Conservation (phyloP, 2,329 filamentous ascomycete genomes). For the Neofusicoccum ribis region DNA sequence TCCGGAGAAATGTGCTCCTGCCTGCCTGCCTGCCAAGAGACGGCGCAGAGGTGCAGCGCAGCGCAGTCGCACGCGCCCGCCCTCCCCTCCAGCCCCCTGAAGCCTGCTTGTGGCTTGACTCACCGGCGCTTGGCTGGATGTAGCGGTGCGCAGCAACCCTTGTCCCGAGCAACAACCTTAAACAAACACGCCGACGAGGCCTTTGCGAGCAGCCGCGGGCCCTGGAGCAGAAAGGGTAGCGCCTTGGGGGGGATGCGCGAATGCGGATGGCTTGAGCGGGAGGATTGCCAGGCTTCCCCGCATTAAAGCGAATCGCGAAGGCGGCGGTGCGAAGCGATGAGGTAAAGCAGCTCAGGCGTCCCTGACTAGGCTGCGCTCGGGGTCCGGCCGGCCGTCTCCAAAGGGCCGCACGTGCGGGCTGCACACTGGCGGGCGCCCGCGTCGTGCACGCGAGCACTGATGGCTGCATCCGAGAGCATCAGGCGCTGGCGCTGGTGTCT, state of each 20-base stretch:
- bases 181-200: neutral
- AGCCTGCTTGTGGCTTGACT: constrained; percentile 1
- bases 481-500: neutral
- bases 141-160: neutral
- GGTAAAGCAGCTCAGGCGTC: neutral
- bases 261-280: neutral
- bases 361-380: constrained; percentile 4
- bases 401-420: neutral
- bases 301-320: neutral
- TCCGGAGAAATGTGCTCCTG: too few species aligned
- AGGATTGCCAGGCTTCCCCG: constrained; percentile 15
- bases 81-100: neutral
- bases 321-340: neutral
- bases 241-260: neutral
- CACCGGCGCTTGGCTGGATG: neutral
- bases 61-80: neutral
- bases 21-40: too few species aligned
- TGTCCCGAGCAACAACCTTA: neutral
- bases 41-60: too few species aligned
- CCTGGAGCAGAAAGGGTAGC: neutral
- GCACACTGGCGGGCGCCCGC: neutral
- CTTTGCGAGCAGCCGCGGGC: neutral
- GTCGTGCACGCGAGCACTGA: too few species aligned
- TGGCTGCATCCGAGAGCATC: too few species aligned
- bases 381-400: neutral